These are phyloP conservation scores for Betula pendula DNA, from an alignment of 306 rosid genomes.

Conservation along the genomic window DNA sequence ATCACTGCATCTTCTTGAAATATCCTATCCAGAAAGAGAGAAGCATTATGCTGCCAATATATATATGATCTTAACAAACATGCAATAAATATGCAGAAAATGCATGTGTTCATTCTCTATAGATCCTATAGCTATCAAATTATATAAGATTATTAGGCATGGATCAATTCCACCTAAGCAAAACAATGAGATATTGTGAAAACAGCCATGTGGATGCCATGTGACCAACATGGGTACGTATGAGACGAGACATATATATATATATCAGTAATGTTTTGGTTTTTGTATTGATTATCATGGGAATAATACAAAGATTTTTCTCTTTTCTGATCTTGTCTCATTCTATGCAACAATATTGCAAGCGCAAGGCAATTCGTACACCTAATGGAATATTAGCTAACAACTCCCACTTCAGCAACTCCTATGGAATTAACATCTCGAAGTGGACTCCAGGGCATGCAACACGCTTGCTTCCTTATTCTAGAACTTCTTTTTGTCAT, in stretches of 20 bases:
- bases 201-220: constrained; percentile 34
- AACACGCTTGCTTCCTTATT: not conserved
- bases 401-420: constrained; percentile 21
- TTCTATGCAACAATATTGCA: too few species aligned
- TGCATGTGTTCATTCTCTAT: not conserved
- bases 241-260: not conserved
- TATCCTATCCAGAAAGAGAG: not conserved
- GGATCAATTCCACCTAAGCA: not conserved
- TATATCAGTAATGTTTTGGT: constrained; percentile 16
- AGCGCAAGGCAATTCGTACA: not conserved
- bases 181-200: not conserved
- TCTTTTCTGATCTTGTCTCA: not conserved
- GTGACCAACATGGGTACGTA: constrained; percentile 21
- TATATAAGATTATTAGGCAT: not conserved
- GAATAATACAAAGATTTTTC: not conserved
- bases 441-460: constrained; percentile 10
- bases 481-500: not conserved
- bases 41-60: not conserved
- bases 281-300: constrained; percentile 6
- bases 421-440: constrained; percentile 9
- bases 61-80: too few species aligned
- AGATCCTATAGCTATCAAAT: not conserved
- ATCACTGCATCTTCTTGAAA: constrained; percentile 28
- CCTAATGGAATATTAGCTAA: constrained; percentile 3
- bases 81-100: not conserved